Conservation (phyloP, 2,329 filamentous ascomycete species). For the Ophiostoma ips region DNA sequence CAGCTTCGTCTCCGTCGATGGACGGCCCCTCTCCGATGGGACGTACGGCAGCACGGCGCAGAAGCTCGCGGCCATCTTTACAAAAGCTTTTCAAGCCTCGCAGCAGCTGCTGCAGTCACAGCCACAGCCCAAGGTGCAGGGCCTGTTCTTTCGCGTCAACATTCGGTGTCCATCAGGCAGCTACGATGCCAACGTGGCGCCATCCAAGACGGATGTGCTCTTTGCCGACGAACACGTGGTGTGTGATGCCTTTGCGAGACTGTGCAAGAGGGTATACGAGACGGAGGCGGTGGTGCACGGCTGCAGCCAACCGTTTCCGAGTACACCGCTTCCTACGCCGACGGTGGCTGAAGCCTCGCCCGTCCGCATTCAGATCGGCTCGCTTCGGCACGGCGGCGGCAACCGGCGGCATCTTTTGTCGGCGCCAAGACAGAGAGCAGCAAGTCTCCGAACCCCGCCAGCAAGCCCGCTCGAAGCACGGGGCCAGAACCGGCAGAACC, state of each 20-base stretch:
- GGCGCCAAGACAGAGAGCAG: neutral
- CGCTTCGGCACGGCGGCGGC: neutral
- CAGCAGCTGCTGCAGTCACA: constrained; percentile 14
- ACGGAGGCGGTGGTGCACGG: too few relatives aligned
- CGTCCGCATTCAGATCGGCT: neutral
- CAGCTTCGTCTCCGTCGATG: constrained; percentile 54
- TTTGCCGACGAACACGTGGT: constrained; percentile 42
- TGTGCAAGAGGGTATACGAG: constrained; percentile 18
- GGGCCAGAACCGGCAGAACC: neutral
- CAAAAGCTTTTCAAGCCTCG: constrained; percentile 27
- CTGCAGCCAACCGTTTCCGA: neutral
- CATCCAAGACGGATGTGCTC: constrained; percentile 57
- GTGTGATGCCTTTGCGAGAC: constrained; percentile 31
- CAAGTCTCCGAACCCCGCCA: constrained; percentile 9
- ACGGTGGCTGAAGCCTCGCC: too few relatives aligned
- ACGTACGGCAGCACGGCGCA: constrained; percentile 45
- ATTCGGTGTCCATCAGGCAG: constrained; percentile 46
- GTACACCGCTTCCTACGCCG: constrained; percentile 2
- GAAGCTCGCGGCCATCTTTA: constrained; percentile 41
- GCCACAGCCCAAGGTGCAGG: constrained; percentile 20
- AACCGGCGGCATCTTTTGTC: neutral
- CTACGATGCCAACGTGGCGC: constrained; percentile 61
- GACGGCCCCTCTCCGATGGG: constrained; percentile 43
- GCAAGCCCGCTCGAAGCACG: neutral
- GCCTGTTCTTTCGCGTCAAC: constrained; percentile 49